Conservation (phyloP, 2,329 filamentous ascomycete species). For the Botrytis squamosa region DNA sequence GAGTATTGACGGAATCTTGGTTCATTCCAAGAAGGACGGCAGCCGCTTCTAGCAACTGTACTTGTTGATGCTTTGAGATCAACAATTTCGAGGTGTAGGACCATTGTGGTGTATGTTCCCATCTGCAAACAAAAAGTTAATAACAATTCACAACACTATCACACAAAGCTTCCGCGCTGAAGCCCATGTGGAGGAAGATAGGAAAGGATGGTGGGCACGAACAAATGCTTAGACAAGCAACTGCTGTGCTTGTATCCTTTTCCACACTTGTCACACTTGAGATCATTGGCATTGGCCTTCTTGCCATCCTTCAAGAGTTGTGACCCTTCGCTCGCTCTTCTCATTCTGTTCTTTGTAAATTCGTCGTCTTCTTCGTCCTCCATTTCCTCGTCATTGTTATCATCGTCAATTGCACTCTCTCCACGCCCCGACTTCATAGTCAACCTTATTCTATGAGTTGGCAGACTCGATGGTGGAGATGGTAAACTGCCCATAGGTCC, state of each 20-base stretch:
- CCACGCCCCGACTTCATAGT: constrained; percentile 50
- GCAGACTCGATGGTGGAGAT: constrained; percentile 67
- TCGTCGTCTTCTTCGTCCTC: constrained; percentile 48
- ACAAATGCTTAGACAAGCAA: constrained; percentile 99
- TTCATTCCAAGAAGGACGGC: constrained; percentile 96
- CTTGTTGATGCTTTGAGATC: constrained; percentile 99
- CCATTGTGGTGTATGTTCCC: constrained; percentile 99
- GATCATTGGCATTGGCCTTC: constrained; percentile 77
- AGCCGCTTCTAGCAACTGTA: constrained; percentile 93
- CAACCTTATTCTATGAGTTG: constrained; percentile 51
- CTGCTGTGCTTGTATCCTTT: constrained; percentile 99
- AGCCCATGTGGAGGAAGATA: constrained; percentile 38
- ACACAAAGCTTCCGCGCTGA: constrained; percentile 44
- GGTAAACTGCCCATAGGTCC: constrained; percentile 58
- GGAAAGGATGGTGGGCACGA: constrained; percentile 66
- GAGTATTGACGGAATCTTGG: constrained; percentile 53
- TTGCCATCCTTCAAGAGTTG: constrained; percentile 75
- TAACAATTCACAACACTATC: constrained; percentile 34
- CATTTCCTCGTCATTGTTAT: constrained; percentile 57
- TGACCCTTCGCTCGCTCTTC: constrained; percentile 81
- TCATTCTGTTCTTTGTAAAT: constrained; percentile 50
- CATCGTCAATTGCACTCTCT: constrained; percentile 69
- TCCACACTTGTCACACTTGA: constrained; percentile 96
- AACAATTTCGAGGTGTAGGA: constrained; percentile 94
- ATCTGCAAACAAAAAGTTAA: constrained; percentile 60